These are phyloP conservation scores for Ambrosiella xylebori DNA, from an alignment of 2,329 filamentous ascomycete species.

Conservation along the genomic window DNA sequence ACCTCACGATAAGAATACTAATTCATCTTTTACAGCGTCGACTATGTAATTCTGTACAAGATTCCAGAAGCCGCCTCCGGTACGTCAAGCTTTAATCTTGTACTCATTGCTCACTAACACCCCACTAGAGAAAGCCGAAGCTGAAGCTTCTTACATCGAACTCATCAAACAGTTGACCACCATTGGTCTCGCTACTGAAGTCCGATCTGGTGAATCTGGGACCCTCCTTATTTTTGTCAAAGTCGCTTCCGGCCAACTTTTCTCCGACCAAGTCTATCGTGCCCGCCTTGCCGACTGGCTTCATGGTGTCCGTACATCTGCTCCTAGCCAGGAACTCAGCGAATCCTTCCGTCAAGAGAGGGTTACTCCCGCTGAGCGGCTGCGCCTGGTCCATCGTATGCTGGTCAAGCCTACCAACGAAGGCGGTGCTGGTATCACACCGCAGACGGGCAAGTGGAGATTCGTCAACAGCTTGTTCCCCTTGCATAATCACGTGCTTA, in stretches of 20 bases:
- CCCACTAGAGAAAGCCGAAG: conserved; percentile 31
- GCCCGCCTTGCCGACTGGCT: conserved; percentile 88
- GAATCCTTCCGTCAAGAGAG: conserved; percentile 55
- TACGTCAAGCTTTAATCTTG: conserved; percentile 21
- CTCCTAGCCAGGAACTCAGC: conserved; percentile 56
- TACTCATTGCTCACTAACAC: not conserved
- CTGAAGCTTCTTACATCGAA: conserved; percentile 58
- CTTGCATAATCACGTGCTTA: conserved; percentile 60
- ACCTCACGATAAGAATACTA: not conserved
- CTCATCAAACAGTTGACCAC: conserved; percentile 58
- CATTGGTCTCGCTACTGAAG: conserved; percentile 75
- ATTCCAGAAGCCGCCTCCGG: conserved; percentile 42
- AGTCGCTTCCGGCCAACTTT: conserved; percentile 55
- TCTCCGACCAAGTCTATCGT: conserved; percentile 68
- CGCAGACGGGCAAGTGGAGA: conserved; percentile 52
- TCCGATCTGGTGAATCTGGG: conserved; percentile 58
- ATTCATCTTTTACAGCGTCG: conserved; percentile 37
- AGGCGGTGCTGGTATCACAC: conserved; percentile 63
- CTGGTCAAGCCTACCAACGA: conserved; percentile 57
- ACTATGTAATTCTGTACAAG: conserved; percentile 74
- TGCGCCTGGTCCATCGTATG: conserved; percentile 74
- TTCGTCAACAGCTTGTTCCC: conserved; percentile 60
- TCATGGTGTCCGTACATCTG: conserved; percentile 62
- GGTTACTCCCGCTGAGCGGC: conserved; percentile 71
- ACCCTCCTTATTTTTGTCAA: conserved; percentile 72